Percentiles rank a stretch among this genome's conserved stretches.
Conservation (phyloP, 116 monocot genomes). For the Iris pallida region DNA sequence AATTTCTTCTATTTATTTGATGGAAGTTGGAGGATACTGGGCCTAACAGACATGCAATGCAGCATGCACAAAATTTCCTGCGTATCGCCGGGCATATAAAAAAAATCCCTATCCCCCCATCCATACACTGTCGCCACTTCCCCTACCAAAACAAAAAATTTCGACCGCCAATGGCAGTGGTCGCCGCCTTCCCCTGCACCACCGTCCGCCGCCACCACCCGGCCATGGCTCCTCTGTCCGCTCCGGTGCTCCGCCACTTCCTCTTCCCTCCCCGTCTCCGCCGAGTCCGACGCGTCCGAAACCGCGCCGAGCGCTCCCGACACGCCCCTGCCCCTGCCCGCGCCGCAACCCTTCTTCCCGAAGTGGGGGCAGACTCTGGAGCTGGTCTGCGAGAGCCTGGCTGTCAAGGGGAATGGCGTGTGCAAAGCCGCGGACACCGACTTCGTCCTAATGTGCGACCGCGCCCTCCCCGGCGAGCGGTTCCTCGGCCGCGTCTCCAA, state of each 20-base stretch:
- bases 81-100: no score
- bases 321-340: not conserved
- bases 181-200: not conserved
- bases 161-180: not conserved
- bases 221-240: not conserved
- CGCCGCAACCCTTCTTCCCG: constrained; percentile 58
- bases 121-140: no score
- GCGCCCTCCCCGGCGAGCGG: constrained; percentile 84
- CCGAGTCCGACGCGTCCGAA: not conserved
- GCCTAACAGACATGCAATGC: no score
- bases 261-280: not conserved
- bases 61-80: no score
- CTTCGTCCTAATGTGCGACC: constrained; percentile 90
- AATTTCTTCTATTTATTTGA: no score
- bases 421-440: constrained; percentile 74
- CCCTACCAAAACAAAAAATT: no score
- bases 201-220: not conserved
- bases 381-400: constrained; percentile 85
- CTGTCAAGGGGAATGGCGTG: constrained; percentile 83
- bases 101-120: no score
- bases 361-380: constrained; percentile 75
- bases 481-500: constrained; percentile 80
- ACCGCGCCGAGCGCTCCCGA: not conserved
- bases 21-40: no score
- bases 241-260: not conserved